Base-by-base conservation (phyloP, 2,329 filamentous ascomycete genomes). In the Aspergillus awamori region DNA sequence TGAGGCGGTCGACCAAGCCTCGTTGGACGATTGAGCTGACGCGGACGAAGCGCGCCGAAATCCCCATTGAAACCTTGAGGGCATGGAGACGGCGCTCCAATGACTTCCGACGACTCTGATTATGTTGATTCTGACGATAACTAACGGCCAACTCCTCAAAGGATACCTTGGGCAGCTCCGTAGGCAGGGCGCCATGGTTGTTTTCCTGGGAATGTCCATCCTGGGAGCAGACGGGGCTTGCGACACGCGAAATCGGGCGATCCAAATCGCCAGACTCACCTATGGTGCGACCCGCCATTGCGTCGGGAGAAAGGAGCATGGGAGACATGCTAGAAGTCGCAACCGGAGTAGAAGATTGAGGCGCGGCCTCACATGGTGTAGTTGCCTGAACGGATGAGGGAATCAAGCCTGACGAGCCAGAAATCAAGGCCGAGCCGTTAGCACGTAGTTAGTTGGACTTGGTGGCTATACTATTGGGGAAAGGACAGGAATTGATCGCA, bases 131-230 rank as follows among this genome's bases (percentile, higher is more conserved):
- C 43, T 79, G 74, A 41, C 77, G 76, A 63, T 78, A 76, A 52
- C 77, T 72, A 57, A 68, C 66, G 52, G 79, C 78, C 70, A 81
- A 78, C 54, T 81, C 77, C 63, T 79, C 76, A 65, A 81, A 80
- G 39, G 76, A 76, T 28, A 80, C 69, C 57, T 65, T 69, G 63
- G 66, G 66, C 58, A 70, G 67, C 59, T 69, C 67, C 57, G 58
- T 64, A 45, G 63, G 33, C n/a, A 47, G 52, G 45, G 59, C 45
- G 65, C 57, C 39, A 62, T 62, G 45, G 63, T 49, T 54, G 54
- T 58, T 57, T 63, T 48, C 52, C 57, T 48, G 30, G 43, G 63
- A 57, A 43, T 62, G 55, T 66, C 62, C 65, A 67, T 67, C 61
- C 38, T 66, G 61, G 60, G 67, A 64, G 28, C 45, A 60, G 58